Conservation (phyloP, 2,329 filamentous ascomycete genomes). For the Claviceps maximensis region DNA sequence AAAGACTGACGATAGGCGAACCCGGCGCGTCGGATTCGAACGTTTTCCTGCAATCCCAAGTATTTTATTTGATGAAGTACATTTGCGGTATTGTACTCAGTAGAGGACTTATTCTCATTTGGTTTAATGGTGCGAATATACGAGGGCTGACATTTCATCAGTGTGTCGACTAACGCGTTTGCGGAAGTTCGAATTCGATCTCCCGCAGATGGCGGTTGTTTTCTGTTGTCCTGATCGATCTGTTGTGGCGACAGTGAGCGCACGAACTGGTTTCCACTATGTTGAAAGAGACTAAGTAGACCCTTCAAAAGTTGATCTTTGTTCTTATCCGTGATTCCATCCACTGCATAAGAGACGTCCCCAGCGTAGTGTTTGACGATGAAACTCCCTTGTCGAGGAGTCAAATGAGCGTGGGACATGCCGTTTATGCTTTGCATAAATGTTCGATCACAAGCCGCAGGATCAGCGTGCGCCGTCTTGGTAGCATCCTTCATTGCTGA, state of each 20-base stretch:
- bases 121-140: constrained; percentile 99
- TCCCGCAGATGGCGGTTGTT: constrained; percentile 84
- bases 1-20: constrained; percentile 96
- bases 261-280: constrained; percentile 73
- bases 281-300: constrained; percentile 71
- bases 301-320: constrained; percentile 96
- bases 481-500: constrained; percentile 95
- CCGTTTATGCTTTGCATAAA: constrained; percentile 90
- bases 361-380: constrained; percentile 98
- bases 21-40: constrained; percentile 87
- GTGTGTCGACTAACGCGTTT: constrained; percentile 82
- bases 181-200: constrained; percentile 93
- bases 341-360: constrained; percentile 86
- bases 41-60: constrained; percentile 97
- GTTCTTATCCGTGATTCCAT: constrained; percentile 98
- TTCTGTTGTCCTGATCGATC: constrained; percentile 90
- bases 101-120: constrained; percentile 95
- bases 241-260: constrained; percentile 83
- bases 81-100: constrained; percentile 82
- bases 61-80: constrained; percentile 99
- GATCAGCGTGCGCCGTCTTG: constrained; percentile 94
- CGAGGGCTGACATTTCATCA: constrained; percentile 95
- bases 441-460: constrained; percentile 83
- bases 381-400: constrained; percentile 85
- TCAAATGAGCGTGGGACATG: constrained; percentile 83